Evolutionary conservation across 768 basidiomycete genomes (phyloP), one percentile per base, ranked within the genome.

Genomic region (Suillus bovinus): DNA sequence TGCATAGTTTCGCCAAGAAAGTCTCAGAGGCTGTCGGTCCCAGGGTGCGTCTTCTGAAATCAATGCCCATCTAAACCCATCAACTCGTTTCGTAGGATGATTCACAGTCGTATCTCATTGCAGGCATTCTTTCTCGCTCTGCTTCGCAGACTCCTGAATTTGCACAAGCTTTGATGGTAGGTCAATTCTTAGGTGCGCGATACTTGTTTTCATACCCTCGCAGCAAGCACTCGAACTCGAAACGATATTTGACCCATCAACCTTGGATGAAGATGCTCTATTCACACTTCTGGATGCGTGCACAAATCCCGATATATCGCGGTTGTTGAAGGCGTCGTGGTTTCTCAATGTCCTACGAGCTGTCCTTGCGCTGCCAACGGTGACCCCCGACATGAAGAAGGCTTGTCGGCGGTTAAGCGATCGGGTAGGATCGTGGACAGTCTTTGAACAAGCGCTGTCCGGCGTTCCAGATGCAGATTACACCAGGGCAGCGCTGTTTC

Each of bases 271-370:
- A 59, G 76, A 77, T 33, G 89, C 84, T 0, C 69, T 89, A 31
- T 70, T 80, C 14, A 80, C 80, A 52, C 78, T 92, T n/a, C 73
- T 86, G 24, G 84, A 89, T 66, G 90, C 90, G 3, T 79, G 83
- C 17, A 75, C 87, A 11, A 91, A 90, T 69, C 77, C 83, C 0
- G 85, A 88, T 61, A 81, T 92, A 60, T 84, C 90, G 0, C 80
- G 79, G 33, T 70, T 81, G 49, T 77, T 92, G 47, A 77, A 81
- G 24, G 67, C 63, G 61, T 71, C 72, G 71, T 66, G 73, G 76
- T 44, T 74, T 74, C 39, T 70, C 61, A 66, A 62, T 22, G 42
- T 36, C 84, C 85, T 66, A 82, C 83, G 36, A 44, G 67, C 73
- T 11, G 47, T 75, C 10, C 67, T 70, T 42, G 63, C 64, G 5